Conservation (phyloP, 257 asterid genomes). For the Solanum appendiculatum region DNA sequence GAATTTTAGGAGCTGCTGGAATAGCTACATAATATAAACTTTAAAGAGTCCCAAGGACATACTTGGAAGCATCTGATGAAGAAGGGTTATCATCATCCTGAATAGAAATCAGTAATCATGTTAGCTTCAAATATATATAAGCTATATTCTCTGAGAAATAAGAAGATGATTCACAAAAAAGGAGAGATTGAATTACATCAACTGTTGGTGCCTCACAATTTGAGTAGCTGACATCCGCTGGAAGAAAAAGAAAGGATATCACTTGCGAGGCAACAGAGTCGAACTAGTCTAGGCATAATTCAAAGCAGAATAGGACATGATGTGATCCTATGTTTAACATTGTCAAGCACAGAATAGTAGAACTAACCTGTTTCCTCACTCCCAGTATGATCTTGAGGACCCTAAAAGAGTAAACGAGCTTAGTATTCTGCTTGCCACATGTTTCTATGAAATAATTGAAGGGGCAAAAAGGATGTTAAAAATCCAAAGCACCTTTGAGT, state of each 20-base stretch:
- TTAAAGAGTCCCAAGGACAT: slow-evolving; percentile 14
- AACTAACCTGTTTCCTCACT: neutral
- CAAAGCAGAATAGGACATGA: neutral
- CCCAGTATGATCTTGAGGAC: neutral
- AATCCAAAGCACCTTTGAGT: slow-evolving; percentile 44
- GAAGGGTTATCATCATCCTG: slow-evolving; percentile 40
- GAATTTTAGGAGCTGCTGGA: slow-evolving; percentile 6
- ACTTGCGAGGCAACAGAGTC: neutral
- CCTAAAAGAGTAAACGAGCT: neutral
- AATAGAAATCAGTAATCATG: slow-evolving; percentile 12
- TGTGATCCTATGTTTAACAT: neutral
- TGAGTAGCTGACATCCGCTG: neutral
- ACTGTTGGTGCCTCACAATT: neutral
- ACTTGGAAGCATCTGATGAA: slow-evolving; percentile 79
- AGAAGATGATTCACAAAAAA: neutral
- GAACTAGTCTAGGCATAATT: neutral
- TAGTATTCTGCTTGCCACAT: neutral
- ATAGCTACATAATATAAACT: neutral
- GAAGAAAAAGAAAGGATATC: neutral
- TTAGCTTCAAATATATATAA: neutral
- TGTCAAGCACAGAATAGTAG: neutral
- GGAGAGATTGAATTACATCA: neutral
- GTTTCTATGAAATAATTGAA: neutral
- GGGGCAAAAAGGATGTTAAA: neutral
- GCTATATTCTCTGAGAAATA: neutral